Evolutionary conservation across 129 eudicot genomes (phyloP), one percentile per base, ranked within the genome.

Genomic region (Kitagawia praeruptora): DNA sequence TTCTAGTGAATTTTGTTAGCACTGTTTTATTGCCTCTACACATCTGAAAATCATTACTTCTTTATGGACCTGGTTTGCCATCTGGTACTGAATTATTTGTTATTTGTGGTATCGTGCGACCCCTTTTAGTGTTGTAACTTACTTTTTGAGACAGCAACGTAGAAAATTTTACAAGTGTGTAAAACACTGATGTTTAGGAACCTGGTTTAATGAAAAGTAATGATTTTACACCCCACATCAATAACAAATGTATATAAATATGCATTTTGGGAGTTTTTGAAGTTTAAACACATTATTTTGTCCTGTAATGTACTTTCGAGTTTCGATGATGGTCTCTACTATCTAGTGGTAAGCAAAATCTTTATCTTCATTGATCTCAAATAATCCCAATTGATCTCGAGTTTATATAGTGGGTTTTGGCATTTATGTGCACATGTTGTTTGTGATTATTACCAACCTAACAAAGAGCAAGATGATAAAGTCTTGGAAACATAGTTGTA

Each of bases 61-160:
- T 74, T 74, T n/a, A 41, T 44, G 56, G 23, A 12, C 54, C 54
- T 12, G 39, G 39, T 6, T 25, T 4, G 23, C 47, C 34, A 28
- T 47, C 3, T 75, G 37, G 37, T 4, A 39, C 64, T 63, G 48
- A 78, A 31, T 78, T 28, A 12, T 34, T 28, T 77, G 39, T 67
- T 53, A 74, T 54, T 46, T 74, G 38, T 74, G 31, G 58, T 74
- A 46, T 38, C 40, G 16, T n/a, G 67, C 48, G 77, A 25, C 63
- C 80, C 34, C 63, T 9, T 83, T 78, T 78, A 34, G 79, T 74
- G 74, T 37, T 56, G 80, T 78, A 80, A 4, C 37, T 70, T 80
- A 72, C 64, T 75, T 75, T 77, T 70, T 73, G 39, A 56, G 49
- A 76, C 49, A 76, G 38, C 67, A 77, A 70, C 81, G 39, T 84